Evolutionary conservation across 1,139 yeast genomes (phyloP), one percentile per base, ranked within the genome.

Genomic region (Lipomyces yarrowii): DNA sequence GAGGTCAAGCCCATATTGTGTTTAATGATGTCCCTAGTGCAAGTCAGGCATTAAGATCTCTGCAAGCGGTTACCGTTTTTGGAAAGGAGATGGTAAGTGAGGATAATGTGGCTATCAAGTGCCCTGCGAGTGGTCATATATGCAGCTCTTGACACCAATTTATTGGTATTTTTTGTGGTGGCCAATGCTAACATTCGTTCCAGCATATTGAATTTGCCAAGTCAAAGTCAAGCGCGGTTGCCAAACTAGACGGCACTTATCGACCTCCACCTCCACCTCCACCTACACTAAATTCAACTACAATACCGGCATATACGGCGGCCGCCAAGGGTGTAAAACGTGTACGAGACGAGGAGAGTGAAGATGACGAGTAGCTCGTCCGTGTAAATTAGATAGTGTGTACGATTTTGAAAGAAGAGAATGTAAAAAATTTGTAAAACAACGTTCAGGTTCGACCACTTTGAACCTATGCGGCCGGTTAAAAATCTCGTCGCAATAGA

Each of bases 1-100:
- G 93, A 55, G 96, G 96, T 0, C 96, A 89, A 75, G 96, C 96
- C 0, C 91, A 89, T 79, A 77, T 91, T 0, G 82, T 86, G 5
- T 84, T 87, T 67, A 81, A 83, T 33, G 81, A 82, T 56, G 70
- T 80, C 0, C 79, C 79, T 5, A 82, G 83, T 58, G 90, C 96
- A 0, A 77, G 81, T 1, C 66, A 77, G 48, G 94, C 96, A 0
- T 65, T 84, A 69, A 76, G 81, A 55, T 76, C 81, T 8, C 74
- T 87, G 7, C 85, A 88, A 65, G 83, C 82, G 1, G 79, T 80
- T 59, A 69, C 68, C 10, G 79, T 91, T 46, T 86, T 90, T 72
- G 90, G 86, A 6, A 89, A 88, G 72, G 77, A 78, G 7, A 72
- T 91, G 73, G 76, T 72, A 59, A 51, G 61, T 60, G 57, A 11